Base-by-base conservation (phyloP, 176 grass and related monocot species). In the Musa troglodytarum region DNA sequence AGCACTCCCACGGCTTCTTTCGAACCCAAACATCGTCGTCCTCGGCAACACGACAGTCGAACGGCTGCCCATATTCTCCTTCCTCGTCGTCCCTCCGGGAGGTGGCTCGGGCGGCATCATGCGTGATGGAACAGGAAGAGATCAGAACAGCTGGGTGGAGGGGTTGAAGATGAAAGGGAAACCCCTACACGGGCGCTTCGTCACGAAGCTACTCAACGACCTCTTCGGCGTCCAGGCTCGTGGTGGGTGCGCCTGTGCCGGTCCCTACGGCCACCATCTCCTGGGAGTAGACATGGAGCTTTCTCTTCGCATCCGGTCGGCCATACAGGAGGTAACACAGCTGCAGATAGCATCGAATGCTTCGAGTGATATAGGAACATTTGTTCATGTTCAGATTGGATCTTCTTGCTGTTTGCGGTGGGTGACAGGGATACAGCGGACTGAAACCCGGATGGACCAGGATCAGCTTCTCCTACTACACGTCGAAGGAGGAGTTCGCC, bases 141-240 rank as follows among this genome's bases (percentile, higher is more conserved):
- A 43, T 43, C 34, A 6, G 8, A 2, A 68, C 34, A 58, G 57
- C 11, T 13, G 23, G 0, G 23, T 61, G 19, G 25, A 25, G 12
- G 49, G 74, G 34, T 43, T 5, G 34, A 43, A 43, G 34, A 43
- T 43, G 34, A 43, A 43, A 34, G 59, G 34, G 1, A 76, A 82
- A 16, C 93, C 87, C 3, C 83, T 96, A 14, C 93, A 92, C 9
- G 87, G 93, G 2, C 85, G 93, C 12, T 92, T 92, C 4, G 83
- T 90, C 1, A 76, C 93, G 0, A 90, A 68, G 73, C 75, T 96
- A 62, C 74, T 96, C 0, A 92, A 87, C 7, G 93, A 92, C 80
- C 86, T 96, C 61, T 96, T 96, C 1, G 93, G 93, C 15, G 83
- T 96, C 69, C 93, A 96, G 57, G 87, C 89, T 1, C 88, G 89